Evolutionary conservation across 2,329 filamentous ascomycete species (phyloP), one percentile per base, ranked within the genome.

Genomic region (Pseudomassariella vexata): DNA sequence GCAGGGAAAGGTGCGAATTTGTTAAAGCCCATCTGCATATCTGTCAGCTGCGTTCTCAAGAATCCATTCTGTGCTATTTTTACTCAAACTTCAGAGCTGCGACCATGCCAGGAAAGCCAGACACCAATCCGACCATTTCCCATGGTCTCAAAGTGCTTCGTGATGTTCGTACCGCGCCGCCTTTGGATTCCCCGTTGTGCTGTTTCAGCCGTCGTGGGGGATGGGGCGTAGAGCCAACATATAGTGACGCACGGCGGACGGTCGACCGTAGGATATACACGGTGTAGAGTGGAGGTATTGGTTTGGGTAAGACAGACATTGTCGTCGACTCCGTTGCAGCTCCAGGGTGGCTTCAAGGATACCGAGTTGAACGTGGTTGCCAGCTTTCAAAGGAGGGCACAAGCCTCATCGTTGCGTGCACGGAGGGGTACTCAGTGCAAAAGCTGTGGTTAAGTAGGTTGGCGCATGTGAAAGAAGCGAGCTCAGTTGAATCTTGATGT

Each of bases 1-100:
- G 88, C 20, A 82, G 66, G 5, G 89, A 89, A 20, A 82, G 56
- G 52, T 92, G 83, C 2, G 88, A 77, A 52, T 96, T 88, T 44
- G 85, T 85, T 69, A 94, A 82, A 23, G 90, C 89, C 90, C 90
- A 95, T 68, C 85, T 90, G 41, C 16, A 19, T 8, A n/a, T 33
- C 9, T 9, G 34, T 52, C 24, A 52, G 43, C 22, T 15, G 26
- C 21, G 11, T 14, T 11, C 5, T 18, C 19, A 19, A 9, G 36
- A 35, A 30, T 8, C 32, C 24, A 26, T 18, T 31, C 17, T 19
- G 15, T 15, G 33, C 12, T n/a, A 66, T n/a, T n/a, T 78, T 53
- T 68, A 92, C 83, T 96, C 90, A 52, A 98, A 96, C 52, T 96
- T 90, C 41, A 98, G 62, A 1, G 92, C 92, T 1, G 85, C 87